Conservation (phyloP, 2,329 filamentous ascomycete species). For the Aureobasidium sp. region DNA sequence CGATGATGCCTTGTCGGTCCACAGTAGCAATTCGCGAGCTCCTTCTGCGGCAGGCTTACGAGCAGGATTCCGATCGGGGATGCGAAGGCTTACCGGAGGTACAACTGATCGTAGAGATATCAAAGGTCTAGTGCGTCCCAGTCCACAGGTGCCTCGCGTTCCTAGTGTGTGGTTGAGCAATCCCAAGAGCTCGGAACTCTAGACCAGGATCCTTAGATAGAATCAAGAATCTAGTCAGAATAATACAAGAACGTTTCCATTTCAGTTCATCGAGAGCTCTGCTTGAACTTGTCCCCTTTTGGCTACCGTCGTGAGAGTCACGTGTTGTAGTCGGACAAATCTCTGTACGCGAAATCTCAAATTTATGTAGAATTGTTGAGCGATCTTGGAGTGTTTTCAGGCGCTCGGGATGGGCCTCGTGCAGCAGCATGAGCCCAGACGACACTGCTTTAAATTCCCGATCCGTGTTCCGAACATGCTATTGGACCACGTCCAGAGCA, state of each 20-base stretch:
- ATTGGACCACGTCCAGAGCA: too few relatives aligned
- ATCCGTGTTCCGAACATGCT: too few relatives aligned
- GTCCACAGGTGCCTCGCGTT: slow-evolving; percentile 41
- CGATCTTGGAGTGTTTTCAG: too few relatives aligned
- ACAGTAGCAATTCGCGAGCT: neutral
- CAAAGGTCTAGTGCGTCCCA: slow-evolving; percentile 31
- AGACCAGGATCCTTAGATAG: neutral
- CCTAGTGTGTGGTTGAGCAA: slow-evolving; percentile 35
- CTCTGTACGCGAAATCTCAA: too few relatives aligned
- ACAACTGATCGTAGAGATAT: slow-evolving; percentile 24
- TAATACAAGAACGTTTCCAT: too few relatives aligned
- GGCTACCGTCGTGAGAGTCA: neutral
- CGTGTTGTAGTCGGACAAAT: too few relatives aligned
- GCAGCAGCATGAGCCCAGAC: too few relatives aligned
- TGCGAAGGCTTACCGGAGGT: slow-evolving; percentile 50
- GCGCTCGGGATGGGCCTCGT: too few relatives aligned
- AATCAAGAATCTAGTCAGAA: neutral
- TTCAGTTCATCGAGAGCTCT: neutral
- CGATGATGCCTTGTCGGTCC: slow-evolving; percentile 17
- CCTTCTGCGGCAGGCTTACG: slow-evolving; percentile 21
- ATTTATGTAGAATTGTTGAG: neutral
- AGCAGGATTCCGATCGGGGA: slow-evolving; percentile 39
- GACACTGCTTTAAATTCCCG: too few relatives aligned
- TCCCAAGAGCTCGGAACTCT: slow-evolving; percentile 25
- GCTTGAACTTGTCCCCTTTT: neutral